Evolutionary conservation across 176 grass and related monocot genomes (phyloP), one percentile per base, ranked within the genome.

Genomic region (Themeda triandra): DNA sequence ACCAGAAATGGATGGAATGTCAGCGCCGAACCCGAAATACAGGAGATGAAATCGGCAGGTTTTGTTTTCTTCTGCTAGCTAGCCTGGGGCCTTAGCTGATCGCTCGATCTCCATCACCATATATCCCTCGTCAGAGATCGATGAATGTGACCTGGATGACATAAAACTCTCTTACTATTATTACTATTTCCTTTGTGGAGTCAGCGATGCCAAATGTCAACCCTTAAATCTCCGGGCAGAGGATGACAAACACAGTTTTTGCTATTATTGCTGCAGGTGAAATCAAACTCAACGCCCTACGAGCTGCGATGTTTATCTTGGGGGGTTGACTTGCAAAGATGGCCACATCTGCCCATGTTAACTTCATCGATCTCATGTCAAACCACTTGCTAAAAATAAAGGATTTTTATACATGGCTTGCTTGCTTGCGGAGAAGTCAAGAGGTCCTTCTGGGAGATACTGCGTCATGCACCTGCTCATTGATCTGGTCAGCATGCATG

Each of bases 41-140:
- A 54, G 69, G 42, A 74, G 69, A 86, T 80, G 84, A 80, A 6
- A 42, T 73, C 76, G 73, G 40, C 37, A 36, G 76, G 66, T n/a
- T 80, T 32, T 44, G 9, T 73, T 66, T 66, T 46, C 65, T 39
- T 9, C n/a, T n/a, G 6, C 29, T 27, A 18, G 23, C 23, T 56
- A 18, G 2, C 40, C 8, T 44, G 53, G n/a, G n/a, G 13, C n/a
- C n/a, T n/a, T n/a, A n/a, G 18, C 18, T 35, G 33, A 35, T 2
- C 0, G 9, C 35, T 76, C 6, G 33, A 12, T 63, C 36, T n/a
- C 25, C 69, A 44, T 71, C 19, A 9, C 23, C 15, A 13, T 3
- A n/a, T n/a, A 63, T 63, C 60, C 10, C 1, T 45, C 69, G n/a
- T 42, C 73, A 63, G 60, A 60, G 32, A 27, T 73, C 40, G n/a